A percentile compares a stretch with the other conserved stretches of the same genome.
phyloP scores from a whole-genome alignment of 768 basidiomycete genomes.

The Xerocomellus intermedius region DNA sequence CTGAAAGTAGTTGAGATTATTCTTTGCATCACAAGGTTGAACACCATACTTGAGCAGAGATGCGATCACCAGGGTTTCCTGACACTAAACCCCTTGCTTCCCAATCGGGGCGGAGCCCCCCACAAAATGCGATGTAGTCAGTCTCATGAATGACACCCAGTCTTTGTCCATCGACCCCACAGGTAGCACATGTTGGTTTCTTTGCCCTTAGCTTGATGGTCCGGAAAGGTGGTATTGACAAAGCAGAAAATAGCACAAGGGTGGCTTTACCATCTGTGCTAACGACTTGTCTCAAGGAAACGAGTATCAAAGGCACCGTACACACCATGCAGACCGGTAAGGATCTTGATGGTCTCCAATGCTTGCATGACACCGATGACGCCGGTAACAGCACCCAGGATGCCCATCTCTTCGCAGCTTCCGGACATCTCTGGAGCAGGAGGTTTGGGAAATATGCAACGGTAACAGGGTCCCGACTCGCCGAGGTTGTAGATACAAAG shows the following conservation, averaged over 20 bases:
- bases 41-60: slow-evolving; percentile 41
- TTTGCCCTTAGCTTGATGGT: slow-evolving; percentile 76
- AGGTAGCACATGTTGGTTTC: slow-evolving; percentile 71
- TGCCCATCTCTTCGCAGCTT: slow-evolving; percentile 85
- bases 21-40: not conserved
- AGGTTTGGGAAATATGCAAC: slow-evolving; percentile 87
- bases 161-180: slow-evolving; percentile 52
- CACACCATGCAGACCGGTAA: slow-evolving; percentile 65
- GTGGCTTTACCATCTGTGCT: slow-evolving; percentile 56
- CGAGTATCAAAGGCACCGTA: not conserved
- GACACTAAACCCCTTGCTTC: slow-evolving; percentile 48
- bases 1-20: slow-evolving; percentile 33
- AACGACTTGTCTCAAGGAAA: slow-evolving; percentile 3
- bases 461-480: slow-evolving; percentile 80
- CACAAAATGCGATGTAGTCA: slow-evolving; percentile 89
- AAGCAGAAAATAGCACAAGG: slow-evolving; percentile 72
- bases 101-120: slow-evolving; percentile 69
- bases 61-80: slow-evolving; percentile 42
- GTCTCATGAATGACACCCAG: slow-evolving; percentile 49
- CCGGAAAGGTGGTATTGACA: slow-evolving; percentile 71
- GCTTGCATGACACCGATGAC: slow-evolving; percentile 90
- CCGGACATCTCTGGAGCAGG: slow-evolving; percentile 62
- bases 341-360: slow-evolving; percentile 79
- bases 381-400: slow-evolving; percentile 87
- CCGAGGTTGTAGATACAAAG: slow-evolving; percentile 73